Evolutionary conservation across 148 eudicot genomes (phyloP).

Genomic region (Salicornia ramosissima): DNA sequence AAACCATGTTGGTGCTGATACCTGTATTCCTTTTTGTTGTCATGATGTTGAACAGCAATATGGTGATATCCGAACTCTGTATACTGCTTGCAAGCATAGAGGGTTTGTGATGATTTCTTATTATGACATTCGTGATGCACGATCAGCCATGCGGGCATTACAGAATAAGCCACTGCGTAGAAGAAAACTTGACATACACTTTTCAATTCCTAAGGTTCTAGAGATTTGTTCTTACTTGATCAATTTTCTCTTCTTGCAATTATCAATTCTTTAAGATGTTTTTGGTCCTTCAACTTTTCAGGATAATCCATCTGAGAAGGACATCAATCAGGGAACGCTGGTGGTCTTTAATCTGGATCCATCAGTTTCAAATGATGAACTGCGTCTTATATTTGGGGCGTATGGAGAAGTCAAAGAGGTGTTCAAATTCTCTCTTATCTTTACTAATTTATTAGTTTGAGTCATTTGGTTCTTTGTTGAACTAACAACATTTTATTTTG

Average conservation of each 20-base stretch:
- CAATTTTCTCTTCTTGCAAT: slow-evolving; percentile 1
- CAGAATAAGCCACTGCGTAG: slow-evolving; percentile 81
- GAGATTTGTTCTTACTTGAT: not conserved
- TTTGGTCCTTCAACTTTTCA: slow-evolving; percentile 11
- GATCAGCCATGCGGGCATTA: slow-evolving; percentile 75
- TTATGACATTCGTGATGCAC: slow-evolving; percentile 91
- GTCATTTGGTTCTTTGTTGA: not conserved
- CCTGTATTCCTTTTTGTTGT: not conserved
- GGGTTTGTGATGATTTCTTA: slow-evolving; percentile 99
- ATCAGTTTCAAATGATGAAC: slow-evolving; percentile 85
- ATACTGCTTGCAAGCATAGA: slow-evolving; percentile 89
- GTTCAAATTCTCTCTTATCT: not conserved
- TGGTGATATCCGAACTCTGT: slow-evolving; percentile 87
- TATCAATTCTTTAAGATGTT: not conserved
- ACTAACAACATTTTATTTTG: slow-evolving; percentile 9
- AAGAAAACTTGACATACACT: slow-evolving; percentile 93
- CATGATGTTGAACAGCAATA: slow-evolving; percentile 52
- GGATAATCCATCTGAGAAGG: slow-evolving; percentile 97
- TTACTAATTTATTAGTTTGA: not conserved
- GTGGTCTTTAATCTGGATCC: slow-evolving; percentile 92
- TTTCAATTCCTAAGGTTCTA: slow-evolving; percentile 88
- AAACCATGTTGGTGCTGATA: not conserved
- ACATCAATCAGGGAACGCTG: slow-evolving; percentile 87
- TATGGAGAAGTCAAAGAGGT: slow-evolving; percentile 99
- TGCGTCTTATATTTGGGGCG: slow-evolving; percentile 73